phyloP scores from a whole-genome alignment of 306 rosid species.

The Hippophae rhamnoides region DNA sequence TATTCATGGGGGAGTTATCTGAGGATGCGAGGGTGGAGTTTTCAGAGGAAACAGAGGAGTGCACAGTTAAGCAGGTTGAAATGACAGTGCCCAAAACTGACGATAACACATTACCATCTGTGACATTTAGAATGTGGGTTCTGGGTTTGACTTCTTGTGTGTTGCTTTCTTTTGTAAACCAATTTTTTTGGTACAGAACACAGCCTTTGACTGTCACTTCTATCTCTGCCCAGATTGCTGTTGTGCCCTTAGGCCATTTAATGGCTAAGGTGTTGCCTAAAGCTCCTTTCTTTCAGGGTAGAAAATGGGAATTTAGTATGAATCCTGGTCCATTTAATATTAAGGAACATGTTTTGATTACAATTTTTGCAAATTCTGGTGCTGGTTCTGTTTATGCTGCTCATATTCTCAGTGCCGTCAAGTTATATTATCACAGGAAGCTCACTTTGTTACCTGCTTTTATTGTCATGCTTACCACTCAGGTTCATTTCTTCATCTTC shows the following conservation, averaged over 20 bases:
- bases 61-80: slow-evolving; percentile 55
- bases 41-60: slow-evolving; percentile 24
- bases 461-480: slow-evolving; percentile 73
- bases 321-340: slow-evolving; percentile 79
- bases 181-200: slow-evolving; percentile 82
- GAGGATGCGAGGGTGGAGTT: neutral
- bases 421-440: slow-evolving; percentile 49
- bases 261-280: slow-evolving; percentile 60
- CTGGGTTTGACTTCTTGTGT: slow-evolving; percentile 55
- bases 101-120: slow-evolving; percentile 48
- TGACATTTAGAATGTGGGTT: slow-evolving; percentile 89
- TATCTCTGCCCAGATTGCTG: slow-evolving; percentile 80
- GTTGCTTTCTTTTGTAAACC: slow-evolving; percentile 65
- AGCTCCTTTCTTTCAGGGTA: slow-evolving; percentile 35
- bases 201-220: slow-evolving; percentile 57
- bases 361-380: slow-evolving; percentile 79
- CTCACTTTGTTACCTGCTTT: slow-evolving; percentile 57
- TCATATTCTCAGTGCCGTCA: slow-evolving; percentile 72
- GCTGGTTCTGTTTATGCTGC: slow-evolving; percentile 59
- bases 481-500: slow-evolving; percentile 35
- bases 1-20: neutral
- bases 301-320: slow-evolving; percentile 48
- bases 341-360: slow-evolving; percentile 81
- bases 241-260: slow-evolving; percentile 75
- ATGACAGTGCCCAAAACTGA: slow-evolving; percentile 71